Base-by-base conservation (phyloP, 2,329 filamentous ascomycete species). In the Beauveria medogensis region DNA sequence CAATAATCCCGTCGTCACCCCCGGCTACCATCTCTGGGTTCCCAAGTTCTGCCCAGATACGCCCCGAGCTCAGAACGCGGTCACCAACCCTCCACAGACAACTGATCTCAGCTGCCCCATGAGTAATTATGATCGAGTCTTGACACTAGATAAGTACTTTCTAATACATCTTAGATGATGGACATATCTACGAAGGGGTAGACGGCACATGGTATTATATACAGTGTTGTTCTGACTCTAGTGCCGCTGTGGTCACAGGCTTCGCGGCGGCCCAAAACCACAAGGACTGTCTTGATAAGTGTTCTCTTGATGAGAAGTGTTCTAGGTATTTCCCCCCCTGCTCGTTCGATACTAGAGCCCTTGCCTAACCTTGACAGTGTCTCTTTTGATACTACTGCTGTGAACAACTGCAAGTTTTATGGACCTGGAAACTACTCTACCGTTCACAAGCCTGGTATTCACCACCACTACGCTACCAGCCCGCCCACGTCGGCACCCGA, bases 181-280 rank as follows among this genome's bases (percentile, higher is more conserved):
- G 62, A 34, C 63, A 62, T 60, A 61, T 64, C 50, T 64, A 55
- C 30, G 60, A 64, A 51, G 63, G 63, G 5, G 60, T 60, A 9
- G 62, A 64, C 34, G 63, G 63, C 57, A 64, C 63, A n/a, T 64
- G 62, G 63, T 64, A 62, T 55, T 64, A 64, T 28, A 46, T 62
- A 14, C 63, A 64, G 41, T 64, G 62, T 51, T 63, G 63, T 58
- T 52, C 61, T 7, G 62, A 65, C 24, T 59, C 64, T 8, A 44
- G 57, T 20, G 59, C 47, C 4, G 63, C 64, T 1, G 59, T 55
- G 3, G 26, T 63, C 28, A 46, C 63, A 14, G 63, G 57, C 7
- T 50, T 59, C 34, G 54, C 43, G 50, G 43, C 46, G 6, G 60
- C 57, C 4, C 55, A 53, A 4, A 58, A 46, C 41, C 59, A 64